Evolutionary conservation across 1,284 basidiomycete species (phyloP), one percentile per base, ranked within the genome.

Genomic region (Phellopilus nigrolimitatus): DNA sequence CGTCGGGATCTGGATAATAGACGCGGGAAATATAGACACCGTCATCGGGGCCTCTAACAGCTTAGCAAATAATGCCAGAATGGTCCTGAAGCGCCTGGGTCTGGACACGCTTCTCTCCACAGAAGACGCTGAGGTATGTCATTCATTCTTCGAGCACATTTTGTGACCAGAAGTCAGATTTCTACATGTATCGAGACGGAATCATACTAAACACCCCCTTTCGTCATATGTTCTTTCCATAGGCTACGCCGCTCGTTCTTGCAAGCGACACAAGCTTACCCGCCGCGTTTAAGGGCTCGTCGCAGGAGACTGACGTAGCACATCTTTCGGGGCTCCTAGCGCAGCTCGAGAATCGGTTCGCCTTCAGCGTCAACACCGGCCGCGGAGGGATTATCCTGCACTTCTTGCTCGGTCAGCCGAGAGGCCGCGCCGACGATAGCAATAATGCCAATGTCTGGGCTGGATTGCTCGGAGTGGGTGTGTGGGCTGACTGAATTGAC

Each of bases 1-100:
- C 54, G 60, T 79, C 21, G 75, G 69, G 1, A 45, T 80, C 28
- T 79, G 73, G 72, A 66, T n/a, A n/a, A n/a, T 82, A 3, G 75
- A 77, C 4, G 51, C 47, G 12, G 34, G 38, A 17, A 40, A n/a
- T 17, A 17, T 44, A 30, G 15, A 21, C n/a, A 49, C 27, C 17
- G 39, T 36, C 6, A 21, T 42, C 34, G 15, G 21, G n/a, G 8
- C 21, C 2, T 21, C 24, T 12, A 2, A 44, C 10, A 28, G 19
- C 2, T 17, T 30, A 15, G 33, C 43, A 27, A 36, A 45, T 34
- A 49, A 50, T 19, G 46, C 47, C 10, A 13, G 34, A n/a, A 37
- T 33, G 8, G 40, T 50, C 6, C 21, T 54, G 15, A 27, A 30
- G 4, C 38, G 40, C n/a, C 30, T 54, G 33, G 53, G 53, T 24